These are phyloP conservation scores for Magnaporthiopsis poae DNA, from an alignment of 2,329 filamentous ascomycete species.

Conservation along the genomic window DNA sequence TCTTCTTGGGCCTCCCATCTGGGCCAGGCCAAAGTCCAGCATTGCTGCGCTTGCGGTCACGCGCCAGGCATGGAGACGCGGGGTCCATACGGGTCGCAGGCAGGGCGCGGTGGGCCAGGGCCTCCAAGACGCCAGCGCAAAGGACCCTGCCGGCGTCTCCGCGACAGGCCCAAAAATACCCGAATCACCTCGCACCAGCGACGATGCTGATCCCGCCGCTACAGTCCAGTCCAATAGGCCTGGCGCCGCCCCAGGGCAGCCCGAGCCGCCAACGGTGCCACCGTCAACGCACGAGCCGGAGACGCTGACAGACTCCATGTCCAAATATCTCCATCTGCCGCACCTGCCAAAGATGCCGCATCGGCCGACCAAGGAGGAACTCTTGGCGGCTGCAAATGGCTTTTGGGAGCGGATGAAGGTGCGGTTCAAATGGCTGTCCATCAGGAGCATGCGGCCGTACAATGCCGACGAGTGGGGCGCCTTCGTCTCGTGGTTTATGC, in stretches of 20 bases:
- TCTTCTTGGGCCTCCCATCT: conserved; percentile 16
- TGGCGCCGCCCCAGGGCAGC: conserved; percentile 13
- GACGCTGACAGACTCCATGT: conserved; percentile 41
- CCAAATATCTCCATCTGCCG: conserved; percentile 48
- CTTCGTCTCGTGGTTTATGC: conserved; percentile 86
- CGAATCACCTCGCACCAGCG: conserved; percentile 9
- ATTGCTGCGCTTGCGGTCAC: conserved; percentile 24
- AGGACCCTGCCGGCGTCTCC: conserved; percentile 1
- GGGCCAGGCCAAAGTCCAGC: conserved; percentile 23
- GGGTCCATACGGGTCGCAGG: conserved; percentile 20
- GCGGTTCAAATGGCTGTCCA: conserved; percentile 95
- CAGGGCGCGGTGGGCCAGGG: neutral
- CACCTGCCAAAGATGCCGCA: conserved; percentile 64
- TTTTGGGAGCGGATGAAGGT: conserved; percentile 87
- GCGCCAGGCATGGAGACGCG: conserved; percentile 27
- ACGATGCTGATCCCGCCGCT: conserved; percentile 8
- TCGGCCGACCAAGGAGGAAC: conserved; percentile 83
- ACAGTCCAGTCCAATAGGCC: conserved; percentile 7
- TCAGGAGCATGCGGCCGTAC: conserved; percentile 85
- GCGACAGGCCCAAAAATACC: conserved; percentile 7
- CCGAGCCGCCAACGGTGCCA: conserved; percentile 8
- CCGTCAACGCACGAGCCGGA: conserved; percentile 17
- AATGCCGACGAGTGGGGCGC: conserved; percentile 94
- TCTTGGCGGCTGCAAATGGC: conserved; percentile 80
- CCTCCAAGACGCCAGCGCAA: neutral